Evolutionary conservation across 177 flowering plant genomes (phyloP).

Genomic region (Telopea speciosissima): DNA sequence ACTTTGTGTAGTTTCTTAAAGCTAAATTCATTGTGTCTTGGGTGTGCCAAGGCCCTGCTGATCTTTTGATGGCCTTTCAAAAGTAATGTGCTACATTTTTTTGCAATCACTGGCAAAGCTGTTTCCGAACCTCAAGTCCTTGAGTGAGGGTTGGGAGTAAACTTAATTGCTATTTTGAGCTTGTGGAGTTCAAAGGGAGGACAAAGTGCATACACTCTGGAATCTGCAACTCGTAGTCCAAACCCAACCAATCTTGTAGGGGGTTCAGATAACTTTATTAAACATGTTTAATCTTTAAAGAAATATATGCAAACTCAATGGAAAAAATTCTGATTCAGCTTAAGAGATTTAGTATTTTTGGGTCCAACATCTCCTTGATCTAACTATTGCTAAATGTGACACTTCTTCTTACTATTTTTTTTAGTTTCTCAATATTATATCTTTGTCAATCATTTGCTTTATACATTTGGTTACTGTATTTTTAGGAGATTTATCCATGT

Average conservation of each 20-base stretch:
- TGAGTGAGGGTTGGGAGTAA: not conserved
- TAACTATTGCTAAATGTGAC: not conserved
- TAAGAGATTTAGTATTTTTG: too few relatives aligned
- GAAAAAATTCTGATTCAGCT: not conserved
- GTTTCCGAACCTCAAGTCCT: not conserved
- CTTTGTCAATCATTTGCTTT: not conserved
- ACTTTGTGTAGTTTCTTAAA: too few relatives aligned
- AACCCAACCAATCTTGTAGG: too few relatives aligned
- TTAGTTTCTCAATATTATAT: not conserved
- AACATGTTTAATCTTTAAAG: not conserved
- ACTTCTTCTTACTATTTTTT: too few relatives aligned
- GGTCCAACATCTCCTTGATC: not conserved
- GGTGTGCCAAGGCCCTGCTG: not conserved
- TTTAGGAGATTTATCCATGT: not conserved
- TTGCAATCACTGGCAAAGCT: not conserved
- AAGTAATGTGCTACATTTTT: too few relatives aligned
- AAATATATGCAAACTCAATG: not conserved
- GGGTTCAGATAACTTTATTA: not conserved
- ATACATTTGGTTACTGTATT: not conserved
- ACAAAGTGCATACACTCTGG: not conserved
- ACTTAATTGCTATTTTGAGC: not conserved
- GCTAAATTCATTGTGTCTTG: not conserved
- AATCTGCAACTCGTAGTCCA: not conserved
- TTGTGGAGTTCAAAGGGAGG: not conserved
- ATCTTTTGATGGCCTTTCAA: too few relatives aligned